Evolutionary conservation across 2,329 filamentous ascomycete genomes (phyloP), one percentile per base, ranked within the genome.

Genomic region (Phoma sp.): DNA sequence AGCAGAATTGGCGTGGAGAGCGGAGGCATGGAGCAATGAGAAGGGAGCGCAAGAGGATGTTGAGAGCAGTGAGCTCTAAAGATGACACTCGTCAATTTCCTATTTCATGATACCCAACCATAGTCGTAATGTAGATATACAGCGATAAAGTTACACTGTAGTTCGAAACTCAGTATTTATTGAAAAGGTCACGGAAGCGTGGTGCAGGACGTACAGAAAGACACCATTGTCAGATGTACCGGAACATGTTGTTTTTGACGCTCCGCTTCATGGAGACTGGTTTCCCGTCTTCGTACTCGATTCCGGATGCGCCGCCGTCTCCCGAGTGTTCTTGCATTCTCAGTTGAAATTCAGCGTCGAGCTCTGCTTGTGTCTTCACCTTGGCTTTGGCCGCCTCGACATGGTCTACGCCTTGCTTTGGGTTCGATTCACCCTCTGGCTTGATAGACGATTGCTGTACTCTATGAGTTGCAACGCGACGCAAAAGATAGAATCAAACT

Each of bases 211-310:
- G 29, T 55, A 46, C 46, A 36, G 24, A 12, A 46, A 22, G 4
- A n/a, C 4, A 13, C n/a, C 5, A 7, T n/a, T 24, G 19, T 61
- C 54, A 70, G 19, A 91, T 90, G 56, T 88, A 84, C 15, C 88
- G 80, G 71, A 92, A 92, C 88, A 92, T 92, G 64, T 92, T 92
- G 47, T 88, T 85, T 71, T 83, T 87, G 10, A 93, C 90, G 32
- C 87, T 83, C 44, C 89, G 80, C 76, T 91, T 92, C 82, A 93
- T 88, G 0, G 87, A 81, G 6, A 85, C 85, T 0, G 90, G 85
- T 70, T 88, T 83, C 0, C 90, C 90, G 63, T 91, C 83, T 72
- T 93, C 90, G 57, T 90, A 88, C 72, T 92, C 89, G 4, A 93
- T 77, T 0, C 89, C 90, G 3, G 88, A 80, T 24, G 83, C 84